Evolutionary conservation across 2,329 filamentous ascomycete species (phyloP), one percentile per base, ranked within the genome.

Genomic region (Metarhizium humberi): DNA sequence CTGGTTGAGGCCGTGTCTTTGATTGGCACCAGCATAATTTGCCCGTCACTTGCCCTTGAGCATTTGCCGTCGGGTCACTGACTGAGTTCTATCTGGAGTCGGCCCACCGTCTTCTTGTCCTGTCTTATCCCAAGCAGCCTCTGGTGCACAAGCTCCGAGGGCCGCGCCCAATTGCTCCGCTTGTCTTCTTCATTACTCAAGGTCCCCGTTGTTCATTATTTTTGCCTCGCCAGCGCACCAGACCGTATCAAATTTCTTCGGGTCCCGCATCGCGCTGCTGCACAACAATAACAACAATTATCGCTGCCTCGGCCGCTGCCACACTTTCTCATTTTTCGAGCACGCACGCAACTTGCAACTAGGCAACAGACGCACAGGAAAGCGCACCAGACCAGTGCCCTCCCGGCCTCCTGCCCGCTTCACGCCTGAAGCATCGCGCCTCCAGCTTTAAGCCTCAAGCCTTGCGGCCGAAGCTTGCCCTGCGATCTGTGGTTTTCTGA

Each of bases 201-300:
- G 10, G 4, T n/a, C 61, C 64, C 61, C 61, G 59, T 67, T 64
- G 62, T 65, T 60, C 59, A 62, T 62, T 64, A 61, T 29, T 48
- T 30, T 6, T 18, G 20, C 43, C 20, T 48, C 52, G 56, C 54
- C 54, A 55, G 58, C 52, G 63, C 55, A 55, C 25, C 25, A 25
- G 25, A 25, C 50, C 62, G 63, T 59, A 66, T 65, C 63, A 68
- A 68, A 67, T 64, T 62, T 68, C 62, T 64, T 67, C 64, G 30
- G 58, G 61, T 63, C 62, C 64, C 65, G 56, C 59, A 55, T 49
- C 54, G 54, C 52, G 47, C 54, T 45, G 54, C 53, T 50, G 46
- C 53, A 32, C 57, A 50, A 56, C 51, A 53, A 58, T 16, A 16
- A 16, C n/a, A 18, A 18, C 40, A 18, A 16, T 45, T 25, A 20